Evolutionary conservation across 2,329 filamentous ascomycete genomes (phyloP).

Genomic region (Ramularia collo-cygni): DNA sequence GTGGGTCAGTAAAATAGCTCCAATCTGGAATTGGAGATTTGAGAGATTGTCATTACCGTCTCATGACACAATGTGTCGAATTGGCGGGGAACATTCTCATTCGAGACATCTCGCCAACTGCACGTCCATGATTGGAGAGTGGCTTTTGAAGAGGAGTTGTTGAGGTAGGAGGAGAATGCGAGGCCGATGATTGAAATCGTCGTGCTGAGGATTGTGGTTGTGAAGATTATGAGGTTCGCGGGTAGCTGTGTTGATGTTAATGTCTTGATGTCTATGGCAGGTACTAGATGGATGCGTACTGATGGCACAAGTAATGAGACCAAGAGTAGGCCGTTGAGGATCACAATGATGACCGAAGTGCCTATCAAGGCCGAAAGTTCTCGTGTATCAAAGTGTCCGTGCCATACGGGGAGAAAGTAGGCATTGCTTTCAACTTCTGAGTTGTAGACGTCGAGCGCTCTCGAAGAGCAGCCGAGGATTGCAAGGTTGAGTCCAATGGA

Average conservation of each 20-base stretch:
- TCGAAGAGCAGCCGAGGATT: conserved; percentile 38
- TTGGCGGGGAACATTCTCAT: conserved; percentile 25
- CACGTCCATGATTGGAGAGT: conserved; percentile 36
- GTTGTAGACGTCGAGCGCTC: conserved; percentile 39
- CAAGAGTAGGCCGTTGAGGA: conserved; percentile 33
- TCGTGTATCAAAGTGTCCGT: conserved; percentile 40
- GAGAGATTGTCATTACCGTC: conserved; percentile 28
- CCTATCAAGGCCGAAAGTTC: conserved; percentile 39
- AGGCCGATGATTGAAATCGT: conserved; percentile 36
- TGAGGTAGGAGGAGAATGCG: conserved; percentile 31
- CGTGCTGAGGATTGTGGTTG: conserved; percentile 31
- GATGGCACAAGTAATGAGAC: conserved; percentile 32
- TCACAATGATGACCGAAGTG: conserved; percentile 31
- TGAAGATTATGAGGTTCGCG: conserved; percentile 32
- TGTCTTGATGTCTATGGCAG: not conserved
- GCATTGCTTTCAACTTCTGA: conserved; percentile 37
- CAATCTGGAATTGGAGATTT: not conserved
- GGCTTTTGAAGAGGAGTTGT: conserved; percentile 22
- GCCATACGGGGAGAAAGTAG: conserved; percentile 45
- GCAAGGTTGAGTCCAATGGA: conserved; percentile 35
- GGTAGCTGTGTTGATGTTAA: conserved; percentile 30
- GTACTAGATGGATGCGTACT: conserved; percentile 8
- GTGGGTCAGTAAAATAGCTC: too few relatives aligned
- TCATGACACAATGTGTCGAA: conserved; percentile 37
- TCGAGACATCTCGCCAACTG: conserved; percentile 21